Base-by-base conservation (phyloP, 2,329 filamentous ascomycete genomes). In the Calonectria pteridis region DNA sequence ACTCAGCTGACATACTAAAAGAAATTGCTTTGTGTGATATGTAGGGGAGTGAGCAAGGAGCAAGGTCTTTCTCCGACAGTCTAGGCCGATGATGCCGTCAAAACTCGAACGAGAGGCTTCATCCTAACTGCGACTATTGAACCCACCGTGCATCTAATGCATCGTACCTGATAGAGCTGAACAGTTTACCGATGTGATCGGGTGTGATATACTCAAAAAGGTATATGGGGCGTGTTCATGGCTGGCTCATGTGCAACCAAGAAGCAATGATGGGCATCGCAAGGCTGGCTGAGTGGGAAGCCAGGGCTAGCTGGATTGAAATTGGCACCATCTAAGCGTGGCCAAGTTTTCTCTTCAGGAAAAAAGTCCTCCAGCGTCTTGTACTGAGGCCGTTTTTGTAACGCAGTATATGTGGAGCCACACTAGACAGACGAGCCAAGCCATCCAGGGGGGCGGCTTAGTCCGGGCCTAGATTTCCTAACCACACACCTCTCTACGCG, bases 71-170 rank as follows among this genome's bases (percentile, higher is more conserved):
- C 6, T n/a, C 16, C 5, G 10, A 13, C 13, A 11, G 33, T 16
- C 53, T 37, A 18, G 53, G n/a, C 28, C 14, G 23, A 33, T 28
- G 53, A 26, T 59, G 31, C 7, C 33, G 20, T 59, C 33, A 37
- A 59, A 26, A 59, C 20, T 59, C 53, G 53, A 16, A 59, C 53
- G 53, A 59, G 53, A 37, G 53, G 53, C 53, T 59, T 59, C 33
- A n/a, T 59, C 4, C 53, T 59, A 59, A 11, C 18, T 2, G 13
- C 4, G 13, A 59, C 53, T 59, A 59, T 37, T 59, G 53, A 59
- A 59, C n/a, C 26, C 33, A 37, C n/a, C 53, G 6, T 4, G 20
- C 5, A 14, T 6, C 14, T 26, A 37, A 37, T 18, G 18, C 53
- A 33, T 37, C 33, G n/a, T 37, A 59, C n/a, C 35, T 23, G 14